A percentile compares a stretch with the other conserved stretches of the same genome.
Evolutionary conservation across 2,329 filamentous ascomycete genomes (phyloP).

Genomic region (Colletotrichum siamense): DNA sequence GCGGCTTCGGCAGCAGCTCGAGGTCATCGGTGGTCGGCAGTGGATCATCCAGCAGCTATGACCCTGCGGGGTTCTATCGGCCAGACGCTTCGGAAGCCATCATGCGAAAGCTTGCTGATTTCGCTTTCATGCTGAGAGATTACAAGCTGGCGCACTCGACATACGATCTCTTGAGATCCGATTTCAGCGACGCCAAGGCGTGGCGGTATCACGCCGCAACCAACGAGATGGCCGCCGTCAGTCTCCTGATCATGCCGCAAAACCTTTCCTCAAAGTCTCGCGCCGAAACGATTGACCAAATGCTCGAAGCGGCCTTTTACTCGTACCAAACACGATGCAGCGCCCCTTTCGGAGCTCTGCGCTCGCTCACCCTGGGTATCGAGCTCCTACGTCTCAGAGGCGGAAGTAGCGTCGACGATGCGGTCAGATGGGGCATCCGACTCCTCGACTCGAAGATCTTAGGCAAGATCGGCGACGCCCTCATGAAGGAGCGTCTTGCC

Average conservation of each 20-base stretch:
- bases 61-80: constrained; percentile 80
- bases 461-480: constrained; percentile 76
- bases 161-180: constrained; percentile 86
- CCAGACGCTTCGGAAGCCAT: constrained; percentile 87
- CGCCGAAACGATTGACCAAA: constrained; percentile 81
- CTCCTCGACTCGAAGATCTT: constrained; percentile 81
- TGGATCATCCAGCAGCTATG: constrained; percentile 69
- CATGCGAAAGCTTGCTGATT: constrained; percentile 93
- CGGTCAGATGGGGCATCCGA: constrained; percentile 82
- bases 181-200: constrained; percentile 94
- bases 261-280: constrained; percentile 76
- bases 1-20: constrained; percentile 75
- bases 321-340: constrained; percentile 89
- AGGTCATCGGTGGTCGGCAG: constrained; percentile 62
- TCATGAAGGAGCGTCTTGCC: constrained; percentile 86
- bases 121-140: constrained; percentile 95
- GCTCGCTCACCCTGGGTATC: constrained; percentile 76
- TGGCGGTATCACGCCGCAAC: constrained; percentile 95
- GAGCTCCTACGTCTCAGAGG: constrained; percentile 86
- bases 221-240: constrained; percentile 93
- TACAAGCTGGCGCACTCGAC: constrained; percentile 92
- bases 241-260: constrained; percentile 78
- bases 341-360: constrained; percentile 79
- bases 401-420: constrained; percentile 82
- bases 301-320: constrained; percentile 90